Percentiles rank a stretch among this genome's conserved stretches.
phyloP scores from a whole-genome alignment of 306 rosid genomes.

The Cicer judaicum region DNA sequence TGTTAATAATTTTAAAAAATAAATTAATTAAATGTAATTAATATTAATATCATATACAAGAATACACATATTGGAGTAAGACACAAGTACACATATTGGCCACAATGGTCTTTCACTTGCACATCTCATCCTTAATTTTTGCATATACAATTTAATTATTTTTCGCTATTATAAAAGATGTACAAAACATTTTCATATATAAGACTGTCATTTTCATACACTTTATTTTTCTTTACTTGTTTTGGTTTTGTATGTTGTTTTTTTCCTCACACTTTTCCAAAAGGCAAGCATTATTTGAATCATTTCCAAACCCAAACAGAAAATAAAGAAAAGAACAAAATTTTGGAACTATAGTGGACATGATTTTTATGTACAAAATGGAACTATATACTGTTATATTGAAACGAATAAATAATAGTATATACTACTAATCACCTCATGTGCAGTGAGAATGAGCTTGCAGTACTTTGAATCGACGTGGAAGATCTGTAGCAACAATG shows the following conservation, averaged over 20 bases:
- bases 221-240: background rate
- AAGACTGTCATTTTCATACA: background rate
- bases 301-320: background rate
- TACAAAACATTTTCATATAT: background rate
- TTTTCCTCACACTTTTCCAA: slow-evolving; percentile 2
- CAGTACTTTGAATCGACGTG: slow-evolving; percentile 28
- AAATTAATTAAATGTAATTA: no score
- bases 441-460: slow-evolving; percentile 34
- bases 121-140: no score
- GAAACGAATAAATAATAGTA: slow-evolving; percentile 16
- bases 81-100: no score
- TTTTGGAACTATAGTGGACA: background rate
- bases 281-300: background rate
- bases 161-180: background rate
- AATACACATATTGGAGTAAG: no score
- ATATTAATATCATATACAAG: no score
- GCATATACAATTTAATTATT: no score
- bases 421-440: slow-evolving; percentile 21
- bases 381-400: slow-evolving; percentile 18
- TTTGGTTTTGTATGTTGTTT: slow-evolving; percentile 21
- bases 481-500: slow-evolving; percentile 37
- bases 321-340: slow-evolving; percentile 33
- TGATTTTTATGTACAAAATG: slow-evolving; percentile 18
- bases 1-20: no score
- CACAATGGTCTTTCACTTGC: no score